Conservation (phyloP, 129 eudicot species). For the Flaveria bidentis region DNA sequence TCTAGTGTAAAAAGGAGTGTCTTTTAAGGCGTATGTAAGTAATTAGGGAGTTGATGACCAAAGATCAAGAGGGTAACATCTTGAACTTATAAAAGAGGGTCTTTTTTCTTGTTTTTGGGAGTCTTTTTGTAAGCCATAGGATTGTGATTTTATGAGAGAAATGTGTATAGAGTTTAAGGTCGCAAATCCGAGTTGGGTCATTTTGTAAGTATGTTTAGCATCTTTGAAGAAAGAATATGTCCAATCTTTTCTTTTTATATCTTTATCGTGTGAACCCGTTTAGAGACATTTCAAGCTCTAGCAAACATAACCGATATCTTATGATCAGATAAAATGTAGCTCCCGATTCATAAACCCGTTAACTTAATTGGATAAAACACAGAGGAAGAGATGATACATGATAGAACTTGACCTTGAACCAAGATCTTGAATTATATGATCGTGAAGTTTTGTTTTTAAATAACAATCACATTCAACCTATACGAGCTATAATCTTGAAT, state of each 20-base stretch:
- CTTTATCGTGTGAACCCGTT: not conserved
- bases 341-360: no score
- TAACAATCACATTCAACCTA: no score
- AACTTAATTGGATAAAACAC: no score
- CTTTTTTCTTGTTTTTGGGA: constrained; percentile 28
- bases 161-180: constrained; percentile 49
- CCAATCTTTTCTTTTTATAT: not conserved
- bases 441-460: no score
- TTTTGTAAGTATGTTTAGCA: constrained; percentile 22
- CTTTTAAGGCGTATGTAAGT: constrained; percentile 27
- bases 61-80: constrained; percentile 38
- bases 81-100: not conserved
- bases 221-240: constrained; percentile 34
- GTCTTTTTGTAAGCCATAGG: constrained; percentile 29
- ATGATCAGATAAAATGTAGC: no score
- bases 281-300: no score
- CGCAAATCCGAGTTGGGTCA: constrained; percentile 36
- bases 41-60: constrained; percentile 29
- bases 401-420: no score
- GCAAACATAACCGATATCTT: no score
- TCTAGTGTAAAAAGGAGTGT: constrained; percentile 33
- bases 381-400: no score
- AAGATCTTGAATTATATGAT: no score
- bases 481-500: no score
- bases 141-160: constrained; percentile 46